Evolutionary conservation across 805 yeast genomes (phyloP).

Genomic region (Starmerella khaoyaiensis): DNA sequence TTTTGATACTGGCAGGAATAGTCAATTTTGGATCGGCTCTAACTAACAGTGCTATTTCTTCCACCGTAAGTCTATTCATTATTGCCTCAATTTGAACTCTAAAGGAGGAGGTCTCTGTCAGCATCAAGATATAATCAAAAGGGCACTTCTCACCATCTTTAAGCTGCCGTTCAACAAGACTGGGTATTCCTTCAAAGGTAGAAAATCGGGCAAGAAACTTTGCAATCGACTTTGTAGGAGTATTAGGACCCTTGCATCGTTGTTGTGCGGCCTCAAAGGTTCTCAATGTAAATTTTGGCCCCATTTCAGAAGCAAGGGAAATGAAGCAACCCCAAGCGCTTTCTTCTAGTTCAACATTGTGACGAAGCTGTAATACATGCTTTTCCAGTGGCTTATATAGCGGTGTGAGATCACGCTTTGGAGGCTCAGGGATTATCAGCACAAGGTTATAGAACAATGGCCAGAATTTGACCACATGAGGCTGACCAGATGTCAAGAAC

Average conservation of each 20-base stretch:
- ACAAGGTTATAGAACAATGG: conserved; percentile 20
- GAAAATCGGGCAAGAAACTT: conserved; percentile 8
- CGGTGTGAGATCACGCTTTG: conserved; percentile 5
- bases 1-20: neutral
- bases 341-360: conserved; percentile 17
- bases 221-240: conserved; percentile 7
- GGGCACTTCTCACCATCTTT: conserved; percentile 1
- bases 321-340: conserved; percentile 23
- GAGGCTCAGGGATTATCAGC: conserved; percentile 11
- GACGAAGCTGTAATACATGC: conserved; percentile 3
- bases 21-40: conserved; percentile 1
- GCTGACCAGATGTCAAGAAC: conserved; percentile 10
- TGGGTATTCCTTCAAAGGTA: neutral
- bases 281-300: conserved; percentile 1
- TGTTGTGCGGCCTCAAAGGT: conserved; percentile 12
- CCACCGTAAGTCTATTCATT: neutral
- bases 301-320: conserved; percentile 15
- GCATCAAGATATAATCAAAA: conserved; percentile 4
- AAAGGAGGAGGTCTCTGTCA: conserved; percentile 9
- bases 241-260: conserved; percentile 6
- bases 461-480: conserved; percentile 19
- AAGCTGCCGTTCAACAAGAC: conserved; percentile 5
- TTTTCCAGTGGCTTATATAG: conserved; percentile 14
- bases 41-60: neutral
- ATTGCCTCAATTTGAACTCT: neutral